Base-by-base conservation (phyloP, 2,329 filamentous ascomycete genomes). In the Bipolaris zeicola region DNA sequence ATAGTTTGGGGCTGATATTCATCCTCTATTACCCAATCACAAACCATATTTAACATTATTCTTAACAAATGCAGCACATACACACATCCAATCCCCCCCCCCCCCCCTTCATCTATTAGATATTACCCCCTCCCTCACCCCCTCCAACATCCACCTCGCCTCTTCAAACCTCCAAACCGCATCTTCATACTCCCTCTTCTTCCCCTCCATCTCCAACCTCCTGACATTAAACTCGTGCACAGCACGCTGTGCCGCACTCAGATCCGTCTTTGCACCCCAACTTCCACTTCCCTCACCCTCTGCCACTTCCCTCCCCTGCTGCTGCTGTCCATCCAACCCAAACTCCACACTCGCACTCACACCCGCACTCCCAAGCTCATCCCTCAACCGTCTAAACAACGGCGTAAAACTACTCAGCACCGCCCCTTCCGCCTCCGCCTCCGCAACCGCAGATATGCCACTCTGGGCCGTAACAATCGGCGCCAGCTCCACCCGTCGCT, bases 161-260 rank as follows among this genome's bases (percentile, higher is more conserved):
- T 57, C 61, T 11, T 28, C 43, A 43, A 38, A 55, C 10, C 41
- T 38, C 34, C 45, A 43, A 20, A 24, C 37, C n/a, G 56, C 53
- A 5, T 39, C 42, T 5, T 52, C 50, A 38, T 48, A 47, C 18
- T 34, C 47, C 5, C 50, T 50, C 24, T 50, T 45, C 16, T 46
- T 46, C 6, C 39, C 14, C n/a, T 44, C 46, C 8, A 57, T n/a
- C 14, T 62, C 42, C 38, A 57, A 11, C 5, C 54, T 34, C 18
- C 50, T 37, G 1, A 58, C 5, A 7, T 62, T 57, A 26, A 57
- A 57, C 20, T 62, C 51, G 6, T 57, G 59, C 7, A 49, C 57
- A 5, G 58, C 53, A 1, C 31, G 48, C 2, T 55, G 53, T n/a
- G 33, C 49, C 18, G 50, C 50, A 22, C 59, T 36, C 14, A 60